Conservation (phyloP, 1,284 basidiomycete genomes). For the Lentinula novae-zelandiae region DNA sequence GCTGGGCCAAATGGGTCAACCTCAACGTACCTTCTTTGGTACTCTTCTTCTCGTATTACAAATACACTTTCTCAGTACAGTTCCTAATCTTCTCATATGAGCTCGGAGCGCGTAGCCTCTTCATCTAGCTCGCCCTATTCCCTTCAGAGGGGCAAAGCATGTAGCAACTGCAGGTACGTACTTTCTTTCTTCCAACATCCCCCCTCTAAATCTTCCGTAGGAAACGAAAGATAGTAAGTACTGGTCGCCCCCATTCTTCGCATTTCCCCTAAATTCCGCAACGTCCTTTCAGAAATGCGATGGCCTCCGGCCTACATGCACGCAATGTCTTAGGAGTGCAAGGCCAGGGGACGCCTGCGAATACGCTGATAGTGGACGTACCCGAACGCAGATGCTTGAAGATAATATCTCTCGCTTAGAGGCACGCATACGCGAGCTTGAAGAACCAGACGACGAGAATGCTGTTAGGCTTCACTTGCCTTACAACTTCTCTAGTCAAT, state of each 20-base stretch:
- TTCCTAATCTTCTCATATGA: neutral
- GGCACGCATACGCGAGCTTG: slow-evolving; percentile 31
- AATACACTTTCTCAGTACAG: neutral
- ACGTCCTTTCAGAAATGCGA: slow-evolving; percentile 32
- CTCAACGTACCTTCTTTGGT: neutral
- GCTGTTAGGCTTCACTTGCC: slow-evolving; percentile 15
- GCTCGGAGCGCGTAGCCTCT: neutral
- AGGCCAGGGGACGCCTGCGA: slow-evolving; percentile 34
- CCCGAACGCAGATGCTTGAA: slow-evolving; percentile 33
- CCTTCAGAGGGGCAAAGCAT: slow-evolving; percentile 6
- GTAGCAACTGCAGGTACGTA: slow-evolving; percentile 14
- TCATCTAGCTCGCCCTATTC: slow-evolving; percentile 2
- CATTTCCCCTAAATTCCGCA: neutral
- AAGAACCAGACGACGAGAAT: slow-evolving; percentile 14
- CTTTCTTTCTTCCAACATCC: neutral
- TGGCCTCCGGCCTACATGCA: slow-evolving; percentile 32
- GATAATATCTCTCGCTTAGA: slow-evolving; percentile 33
- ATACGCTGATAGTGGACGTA: slow-evolving; percentile 31
- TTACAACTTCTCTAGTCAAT: slow-evolving; percentile 1
- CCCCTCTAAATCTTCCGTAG: slow-evolving; percentile 17
- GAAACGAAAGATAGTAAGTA: slow-evolving; percentile 30
- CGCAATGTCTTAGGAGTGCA: slow-evolving; percentile 30
- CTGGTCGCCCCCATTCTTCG: neutral
- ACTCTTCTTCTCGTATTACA: neutral
- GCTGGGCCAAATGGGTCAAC: neutral